Conservation (phyloP, 805 yeast genomes). For the Candida endomychidarum region DNA sequence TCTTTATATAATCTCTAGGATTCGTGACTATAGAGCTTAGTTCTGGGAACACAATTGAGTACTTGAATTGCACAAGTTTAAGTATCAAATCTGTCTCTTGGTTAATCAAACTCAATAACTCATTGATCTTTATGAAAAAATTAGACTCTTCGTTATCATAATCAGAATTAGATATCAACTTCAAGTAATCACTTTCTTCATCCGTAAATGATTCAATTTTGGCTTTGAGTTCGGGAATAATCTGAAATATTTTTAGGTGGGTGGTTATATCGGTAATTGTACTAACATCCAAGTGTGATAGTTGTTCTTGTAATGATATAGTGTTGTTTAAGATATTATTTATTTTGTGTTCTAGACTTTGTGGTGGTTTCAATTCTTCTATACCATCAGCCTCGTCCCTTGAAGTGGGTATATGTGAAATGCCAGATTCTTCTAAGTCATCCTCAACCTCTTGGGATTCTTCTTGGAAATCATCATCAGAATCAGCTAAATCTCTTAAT, state of each 20-base stretch:
- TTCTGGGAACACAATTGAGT: conserved; percentile 68
- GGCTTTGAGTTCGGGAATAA: conserved; percentile 24
- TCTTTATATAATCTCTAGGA: conserved; percentile 59
- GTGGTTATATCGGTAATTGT: conserved; percentile 19
- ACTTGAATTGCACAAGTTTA: conserved; percentile 50
- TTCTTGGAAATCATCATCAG: conserved; percentile 8
- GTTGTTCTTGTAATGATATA: conserved; percentile 11
- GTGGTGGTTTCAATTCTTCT: too few relatives aligned
- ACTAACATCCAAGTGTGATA: conserved; percentile 19
- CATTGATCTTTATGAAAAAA: conserved; percentile 56
- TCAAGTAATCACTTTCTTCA: conserved; percentile 29
- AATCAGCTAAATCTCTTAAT: conserved; percentile 34
- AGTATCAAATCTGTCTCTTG: conserved; percentile 54
- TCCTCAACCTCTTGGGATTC: conserved; percentile 11
- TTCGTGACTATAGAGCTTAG: conserved; percentile 60
- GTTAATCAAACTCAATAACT: conserved; percentile 51
- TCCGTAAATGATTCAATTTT: conserved; percentile 23
- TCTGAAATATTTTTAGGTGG: conserved; percentile 23
- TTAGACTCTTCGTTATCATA: conserved; percentile 40
- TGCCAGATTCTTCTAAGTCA: not conserved
- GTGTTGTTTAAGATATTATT: conserved; percentile 13
- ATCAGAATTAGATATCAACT: conserved; percentile 28
- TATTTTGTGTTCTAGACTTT: conserved; percentile 8
- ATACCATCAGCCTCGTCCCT: not conserved
- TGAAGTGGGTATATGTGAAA: too few relatives aligned